Evolutionary conservation across 2,329 filamentous ascomycete species (phyloP).

Genomic region (Trichoderma gracile): DNA sequence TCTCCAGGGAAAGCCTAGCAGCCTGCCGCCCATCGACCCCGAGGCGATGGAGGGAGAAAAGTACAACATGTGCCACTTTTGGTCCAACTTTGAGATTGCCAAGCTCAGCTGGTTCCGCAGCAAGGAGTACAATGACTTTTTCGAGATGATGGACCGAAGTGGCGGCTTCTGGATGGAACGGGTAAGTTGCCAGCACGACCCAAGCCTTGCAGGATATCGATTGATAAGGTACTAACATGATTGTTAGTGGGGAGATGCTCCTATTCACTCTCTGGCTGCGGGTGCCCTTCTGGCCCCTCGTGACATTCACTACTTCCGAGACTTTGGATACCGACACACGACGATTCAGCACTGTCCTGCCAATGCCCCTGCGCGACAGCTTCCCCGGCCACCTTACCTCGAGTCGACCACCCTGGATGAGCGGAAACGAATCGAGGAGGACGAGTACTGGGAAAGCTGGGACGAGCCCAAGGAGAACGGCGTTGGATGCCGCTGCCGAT

Average conservation of each 20-base stretch:
- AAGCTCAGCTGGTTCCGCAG: conserved; percentile 93
- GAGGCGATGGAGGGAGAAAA: conserved; percentile 96
- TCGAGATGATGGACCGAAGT: conserved; percentile 97
- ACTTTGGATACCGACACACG: conserved; percentile 96
- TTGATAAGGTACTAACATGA: conserved; percentile 29
- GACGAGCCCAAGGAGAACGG: conserved; percentile 92
- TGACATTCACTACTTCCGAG: conserved; percentile 98
- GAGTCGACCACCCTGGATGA: conserved; percentile 80
- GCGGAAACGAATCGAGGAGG: conserved; percentile 84
- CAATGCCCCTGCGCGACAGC: conserved; percentile 86
- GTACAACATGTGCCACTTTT: conserved; percentile 99
- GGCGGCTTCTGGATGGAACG: conserved; percentile 99
- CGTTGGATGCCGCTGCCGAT: conserved; percentile 92
- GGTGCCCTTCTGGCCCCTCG: conserved; percentile 77
- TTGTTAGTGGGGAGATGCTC: conserved; percentile 90
- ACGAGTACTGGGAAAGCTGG: conserved; percentile 90
- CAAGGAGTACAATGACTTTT: conserved; percentile 97
- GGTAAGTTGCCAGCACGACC: conserved; percentile 53
- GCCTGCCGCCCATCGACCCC: conserved; percentile 78
- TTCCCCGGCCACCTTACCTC: conserved; percentile 75
- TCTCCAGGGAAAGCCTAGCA: conserved; percentile 70
- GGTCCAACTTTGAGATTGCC: conserved; percentile 99
- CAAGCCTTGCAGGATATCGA: background rate
- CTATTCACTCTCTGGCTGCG: conserved; percentile 94
- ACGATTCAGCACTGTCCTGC: conserved; percentile 98